A percentile compares a stretch with the other conserved stretches of the same genome.
Conservation (phyloP, 1,284 basidiomycete genomes). For the Fereydounia khargensis region DNA sequence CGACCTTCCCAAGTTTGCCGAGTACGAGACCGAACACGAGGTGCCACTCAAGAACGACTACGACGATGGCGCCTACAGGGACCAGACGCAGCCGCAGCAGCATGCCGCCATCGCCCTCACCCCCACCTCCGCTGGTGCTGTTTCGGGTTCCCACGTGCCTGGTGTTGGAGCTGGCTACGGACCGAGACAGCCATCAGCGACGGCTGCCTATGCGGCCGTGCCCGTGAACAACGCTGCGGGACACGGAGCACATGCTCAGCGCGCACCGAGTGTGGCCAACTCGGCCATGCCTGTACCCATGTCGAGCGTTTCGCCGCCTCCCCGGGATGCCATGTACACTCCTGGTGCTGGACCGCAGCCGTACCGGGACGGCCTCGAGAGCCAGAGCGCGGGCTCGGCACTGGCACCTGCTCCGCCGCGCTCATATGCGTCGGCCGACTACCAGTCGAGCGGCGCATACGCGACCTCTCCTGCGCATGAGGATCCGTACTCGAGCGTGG, state of each 20-base stretch:
- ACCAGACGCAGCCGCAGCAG: no score
- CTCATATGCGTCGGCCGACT: no score
- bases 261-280: no score
- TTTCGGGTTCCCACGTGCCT: constrained; percentile 21
- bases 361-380: constrained; percentile 26
- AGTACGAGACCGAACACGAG: constrained; percentile 48
- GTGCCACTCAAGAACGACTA: constrained; percentile 46
- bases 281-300: no score
- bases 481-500: constrained; percentile 20
- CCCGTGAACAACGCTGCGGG: constrained; percentile 35
- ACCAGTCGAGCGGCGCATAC: no score
- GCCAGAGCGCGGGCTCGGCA: no score
- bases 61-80: constrained; percentile 23
- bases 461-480: constrained; percentile 2
- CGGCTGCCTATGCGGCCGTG: constrained; percentile 8
- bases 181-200: constrained; percentile 6
- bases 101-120: no score
- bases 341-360: constrained; percentile 44
- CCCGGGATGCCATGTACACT: constrained; percentile 19
- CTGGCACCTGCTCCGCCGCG: no score
- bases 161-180: constrained; percentile 45
- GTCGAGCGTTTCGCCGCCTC: no score
- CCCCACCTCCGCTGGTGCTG: constrained; percentile 6
- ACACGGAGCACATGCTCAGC: constrained; percentile 23
- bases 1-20: constrained; percentile 51